Evolutionary conservation across 345 rosid genomes (phyloP).

Genomic region (Anastatica hierochuntica): DNA sequence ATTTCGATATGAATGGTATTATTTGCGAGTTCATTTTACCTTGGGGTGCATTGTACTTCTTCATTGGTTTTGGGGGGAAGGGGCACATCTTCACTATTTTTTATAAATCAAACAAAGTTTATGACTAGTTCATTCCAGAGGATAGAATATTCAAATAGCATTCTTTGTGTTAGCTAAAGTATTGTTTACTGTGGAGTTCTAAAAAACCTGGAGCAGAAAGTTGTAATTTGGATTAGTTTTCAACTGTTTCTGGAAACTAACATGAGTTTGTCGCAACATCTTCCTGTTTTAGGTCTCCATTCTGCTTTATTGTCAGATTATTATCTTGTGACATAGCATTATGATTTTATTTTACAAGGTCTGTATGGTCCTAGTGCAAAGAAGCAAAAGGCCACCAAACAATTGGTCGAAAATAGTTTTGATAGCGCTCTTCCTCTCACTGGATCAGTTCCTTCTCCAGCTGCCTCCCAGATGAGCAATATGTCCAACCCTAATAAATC

Average conservation of each 20-base stretch:
- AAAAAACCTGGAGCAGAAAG: no score
- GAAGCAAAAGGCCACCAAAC: constrained; percentile 70
- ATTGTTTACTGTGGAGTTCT: neutral
- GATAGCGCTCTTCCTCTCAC: constrained; percentile 39
- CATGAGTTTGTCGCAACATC: neutral
- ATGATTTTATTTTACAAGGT: constrained; percentile 38
- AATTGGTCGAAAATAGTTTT: constrained; percentile 39
- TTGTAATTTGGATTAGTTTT: no score
- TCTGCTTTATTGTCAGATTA: neutral
- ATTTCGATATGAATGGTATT: constrained; percentile 60
- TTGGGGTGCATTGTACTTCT: constrained; percentile 7
- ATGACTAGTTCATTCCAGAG: no score
- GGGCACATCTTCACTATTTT: no score
- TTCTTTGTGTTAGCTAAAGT: neutral
- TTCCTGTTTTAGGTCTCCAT: neutral
- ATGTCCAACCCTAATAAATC: constrained; percentile 71
- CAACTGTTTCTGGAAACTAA: neutral
- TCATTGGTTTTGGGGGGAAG: no score
- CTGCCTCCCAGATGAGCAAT: constrained; percentile 84
- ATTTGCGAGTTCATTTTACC: constrained; percentile 30
- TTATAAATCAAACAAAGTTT: no score
- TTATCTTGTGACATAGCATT: constrained; percentile 2
- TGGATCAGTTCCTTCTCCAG: constrained; percentile 69
- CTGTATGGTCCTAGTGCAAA: constrained; percentile 48
- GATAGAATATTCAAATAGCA: no score